Evolutionary conservation across 108 stramenopile genomes (phyloP).

Genomic region (Nitzschia sp.): DNA sequence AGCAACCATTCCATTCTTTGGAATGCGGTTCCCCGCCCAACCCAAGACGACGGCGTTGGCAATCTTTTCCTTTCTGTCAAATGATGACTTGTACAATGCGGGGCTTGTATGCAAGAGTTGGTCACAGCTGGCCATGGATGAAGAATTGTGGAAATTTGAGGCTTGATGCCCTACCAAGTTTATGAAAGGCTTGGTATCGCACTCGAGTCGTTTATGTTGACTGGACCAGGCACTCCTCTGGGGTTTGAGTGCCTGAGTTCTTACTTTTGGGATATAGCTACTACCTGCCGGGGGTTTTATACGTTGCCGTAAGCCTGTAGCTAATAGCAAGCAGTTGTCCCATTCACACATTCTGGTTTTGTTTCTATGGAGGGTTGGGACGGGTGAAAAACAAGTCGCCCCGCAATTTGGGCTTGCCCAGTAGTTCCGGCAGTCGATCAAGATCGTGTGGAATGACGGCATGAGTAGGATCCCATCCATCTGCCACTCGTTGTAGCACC

Average conservation of each 20-base stretch:
- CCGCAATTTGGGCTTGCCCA: constrained; percentile 7
- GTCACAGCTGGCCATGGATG: constrained; percentile 55
- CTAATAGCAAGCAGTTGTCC: too few species aligned
- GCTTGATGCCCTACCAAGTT: constrained; percentile 1
- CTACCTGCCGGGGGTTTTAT: neutral
- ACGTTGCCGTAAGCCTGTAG: too few species aligned
- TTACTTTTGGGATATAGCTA: neutral
- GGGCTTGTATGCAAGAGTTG: constrained; percentile 79
- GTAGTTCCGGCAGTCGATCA: neutral
- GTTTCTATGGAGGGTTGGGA: neutral
- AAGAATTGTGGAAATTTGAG: constrained; percentile 50
- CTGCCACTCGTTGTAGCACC: constrained; percentile 4
- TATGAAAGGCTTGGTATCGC: neutral
- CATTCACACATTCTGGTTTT: too few species aligned
- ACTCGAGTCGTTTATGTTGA: neutral
- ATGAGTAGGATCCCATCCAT: constrained; percentile 4
- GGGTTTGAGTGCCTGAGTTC: neutral
- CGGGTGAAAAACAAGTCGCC: constrained; percentile 11
- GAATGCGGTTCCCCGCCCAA: constrained; percentile 47
- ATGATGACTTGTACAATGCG: constrained; percentile 87
- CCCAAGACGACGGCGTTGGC: constrained; percentile 62
- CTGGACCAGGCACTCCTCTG: neutral
- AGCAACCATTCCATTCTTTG: constrained; percentile 54
- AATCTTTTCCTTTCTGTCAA: constrained; percentile 74
- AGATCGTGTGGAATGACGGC: constrained; percentile 4